Conservation (phyloP, 1,284 basidiomycete species). For the Volvariella surrecta region DNA sequence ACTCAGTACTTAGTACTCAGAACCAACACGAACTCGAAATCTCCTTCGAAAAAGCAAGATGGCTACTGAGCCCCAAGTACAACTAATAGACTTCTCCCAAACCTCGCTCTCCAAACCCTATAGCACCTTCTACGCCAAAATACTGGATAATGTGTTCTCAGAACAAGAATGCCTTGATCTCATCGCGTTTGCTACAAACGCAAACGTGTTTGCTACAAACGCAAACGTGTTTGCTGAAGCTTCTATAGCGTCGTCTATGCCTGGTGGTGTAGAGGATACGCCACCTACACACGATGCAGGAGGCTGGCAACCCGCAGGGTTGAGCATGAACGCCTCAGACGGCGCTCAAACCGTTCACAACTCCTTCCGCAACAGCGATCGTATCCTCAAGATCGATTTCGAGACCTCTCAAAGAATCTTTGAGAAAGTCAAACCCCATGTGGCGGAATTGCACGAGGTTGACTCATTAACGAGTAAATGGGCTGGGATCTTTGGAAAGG, state of each 20-base stretch:
- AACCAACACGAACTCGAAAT: no score
- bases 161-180: slow-evolving; percentile 23
- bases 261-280: no score
- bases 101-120: slow-evolving; percentile 21
- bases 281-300: no score
- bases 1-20: no score
- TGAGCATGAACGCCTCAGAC: slow-evolving; percentile 13
- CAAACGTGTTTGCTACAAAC: slow-evolving; percentile 13
- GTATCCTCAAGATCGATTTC: slow-evolving; percentile 19
- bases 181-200: slow-evolving; percentile 14
- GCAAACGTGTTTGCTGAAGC: slow-evolving; percentile 15
- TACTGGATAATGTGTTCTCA: slow-evolving; percentile 27
- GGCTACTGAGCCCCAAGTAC: background rate
- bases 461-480: slow-evolving; percentile 17
- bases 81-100: slow-evolving; percentile 22
- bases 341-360: slow-evolving; percentile 19
- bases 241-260: no score
- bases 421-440: slow-evolving; percentile 20
- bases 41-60: no score
- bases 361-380: slow-evolving; percentile 28
- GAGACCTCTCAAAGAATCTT: slow-evolving; percentile 20
- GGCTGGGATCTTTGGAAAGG: slow-evolving; percentile 23
- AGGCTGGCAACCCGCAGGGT: slow-evolving; percentile 23
- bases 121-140: slow-evolving; percentile 23
- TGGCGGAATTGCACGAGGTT: slow-evolving; percentile 22